A percentile compares a stretch with the other conserved stretches of the same genome.
These are phyloP conservation scores for Solanum hybrid DNA, from an alignment of 305 asterid species.

Conservation along the genomic window DNA sequence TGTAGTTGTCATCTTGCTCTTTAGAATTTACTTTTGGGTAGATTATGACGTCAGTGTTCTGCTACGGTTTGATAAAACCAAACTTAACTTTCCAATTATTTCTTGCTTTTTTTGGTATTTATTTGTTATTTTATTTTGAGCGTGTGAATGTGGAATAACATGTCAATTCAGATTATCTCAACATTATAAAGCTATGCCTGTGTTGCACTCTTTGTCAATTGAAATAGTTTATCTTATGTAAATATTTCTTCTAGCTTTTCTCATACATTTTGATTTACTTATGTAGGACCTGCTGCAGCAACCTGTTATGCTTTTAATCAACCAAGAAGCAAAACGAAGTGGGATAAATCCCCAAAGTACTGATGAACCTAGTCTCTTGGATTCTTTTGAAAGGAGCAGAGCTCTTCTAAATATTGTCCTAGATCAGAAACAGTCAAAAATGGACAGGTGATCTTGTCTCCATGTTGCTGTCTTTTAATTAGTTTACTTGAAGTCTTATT, in stretches of 20 bases:
- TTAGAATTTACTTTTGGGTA: not conserved
- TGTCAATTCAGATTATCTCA: not conserved
- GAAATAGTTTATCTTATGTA: not conserved
- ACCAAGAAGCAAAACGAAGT: conserved; percentile 41
- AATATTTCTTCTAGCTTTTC: not conserved
- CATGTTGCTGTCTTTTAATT: not conserved
- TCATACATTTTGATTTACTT: conserved; percentile 2
- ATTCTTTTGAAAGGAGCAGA: conserved; percentile 43
- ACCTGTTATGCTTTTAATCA: conserved; percentile 60
- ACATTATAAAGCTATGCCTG: not conserved
- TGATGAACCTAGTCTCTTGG: conserved; percentile 23
- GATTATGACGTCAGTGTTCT: not conserved
- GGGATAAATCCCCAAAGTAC: conserved; percentile 23
- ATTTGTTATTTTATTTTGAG: not conserved
- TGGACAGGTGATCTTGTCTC: conserved; percentile 36
- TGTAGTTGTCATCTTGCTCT: not conserved
- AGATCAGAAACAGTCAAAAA: conserved; percentile 35
- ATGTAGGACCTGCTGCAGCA: conserved; percentile 73
- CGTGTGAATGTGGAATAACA: not conserved
- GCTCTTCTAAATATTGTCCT: conserved; percentile 34
- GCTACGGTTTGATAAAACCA: not conserved
- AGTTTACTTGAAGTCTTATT: not conserved
- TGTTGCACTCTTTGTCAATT: not conserved
- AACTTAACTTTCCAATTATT: not conserved
- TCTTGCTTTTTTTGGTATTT: not conserved